phyloP scores from a whole-genome alignment of 2,329 filamentous ascomycete genomes.

The Cercospora nicotianae region DNA sequence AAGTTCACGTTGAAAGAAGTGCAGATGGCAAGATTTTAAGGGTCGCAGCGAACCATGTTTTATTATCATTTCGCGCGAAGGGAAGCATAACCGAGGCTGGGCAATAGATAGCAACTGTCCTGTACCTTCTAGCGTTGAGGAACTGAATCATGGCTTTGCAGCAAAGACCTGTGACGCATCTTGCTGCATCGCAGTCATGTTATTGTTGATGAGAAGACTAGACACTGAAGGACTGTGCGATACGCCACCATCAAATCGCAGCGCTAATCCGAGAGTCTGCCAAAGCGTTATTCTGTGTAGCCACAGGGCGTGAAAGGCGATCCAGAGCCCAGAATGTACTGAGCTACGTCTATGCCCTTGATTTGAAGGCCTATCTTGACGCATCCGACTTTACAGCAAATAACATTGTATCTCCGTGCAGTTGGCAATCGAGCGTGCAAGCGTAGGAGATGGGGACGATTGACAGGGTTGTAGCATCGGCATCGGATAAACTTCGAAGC shows the following conservation, averaged over 20 bases:
- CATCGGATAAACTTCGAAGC: background rate
- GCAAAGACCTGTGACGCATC: background rate
- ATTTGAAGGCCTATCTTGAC: background rate
- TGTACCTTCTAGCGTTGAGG: background rate
- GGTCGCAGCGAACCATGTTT: background rate
- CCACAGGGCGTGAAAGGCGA: background rate
- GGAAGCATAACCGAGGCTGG: constrained; percentile 7
- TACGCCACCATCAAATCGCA: background rate
- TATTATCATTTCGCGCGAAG: background rate
- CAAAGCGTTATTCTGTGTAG: background rate
- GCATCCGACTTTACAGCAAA: background rate
- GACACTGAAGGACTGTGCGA: background rate
- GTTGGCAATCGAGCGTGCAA: background rate
- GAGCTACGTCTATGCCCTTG: background rate
- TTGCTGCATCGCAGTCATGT: background rate
- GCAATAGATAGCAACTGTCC: background rate
- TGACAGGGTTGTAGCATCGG: background rate
- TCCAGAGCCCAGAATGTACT: background rate
- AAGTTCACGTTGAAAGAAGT: background rate
- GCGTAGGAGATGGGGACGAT: background rate
- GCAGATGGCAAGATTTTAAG: background rate
- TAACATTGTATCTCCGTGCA: background rate
- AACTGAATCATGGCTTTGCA: background rate
- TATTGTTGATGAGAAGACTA: background rate
- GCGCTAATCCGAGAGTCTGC: background rate